Percentiles rank a stretch among this genome's conserved stretches.
phyloP scores from a whole-genome alignment of 2,329 filamentous ascomycete genomes.

The Penicillium griseofulvum region DNA sequence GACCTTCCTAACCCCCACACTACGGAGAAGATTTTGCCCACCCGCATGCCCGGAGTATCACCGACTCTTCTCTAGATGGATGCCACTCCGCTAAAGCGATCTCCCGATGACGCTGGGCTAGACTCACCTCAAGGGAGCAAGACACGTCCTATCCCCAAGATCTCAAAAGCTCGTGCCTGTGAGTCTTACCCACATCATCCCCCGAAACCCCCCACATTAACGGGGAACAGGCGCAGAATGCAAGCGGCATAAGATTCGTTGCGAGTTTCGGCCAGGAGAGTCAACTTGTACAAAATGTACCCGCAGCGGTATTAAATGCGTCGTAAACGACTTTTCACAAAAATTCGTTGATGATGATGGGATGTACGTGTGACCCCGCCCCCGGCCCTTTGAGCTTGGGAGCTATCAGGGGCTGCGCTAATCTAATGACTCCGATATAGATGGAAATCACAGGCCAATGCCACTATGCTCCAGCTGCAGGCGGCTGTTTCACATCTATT shows the following conservation, averaged over 20 bases:
- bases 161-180: conserved; percentile 45
- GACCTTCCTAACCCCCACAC: conserved; percentile 6
- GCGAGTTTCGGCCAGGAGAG: conserved; percentile 50
- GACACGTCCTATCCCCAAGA: conserved; percentile 31
- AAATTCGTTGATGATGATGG: conserved; percentile 56
- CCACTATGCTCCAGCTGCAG: conserved; percentile 45
- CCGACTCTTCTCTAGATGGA: conserved; percentile 21
- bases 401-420: conserved; percentile 1
- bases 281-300: conserved; percentile 50
- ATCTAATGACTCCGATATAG: conserved; percentile 23
- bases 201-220: conserved; percentile 1
- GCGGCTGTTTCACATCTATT: conserved; percentile 48
- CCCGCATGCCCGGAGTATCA: conserved; percentile 23
- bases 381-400: not conserved
- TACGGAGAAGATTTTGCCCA: conserved; percentile 17
- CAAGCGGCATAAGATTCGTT: conserved; percentile 57
- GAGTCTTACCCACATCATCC: conserved; percentile 19
- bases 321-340: conserved; percentile 57
- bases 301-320: conserved; percentile 51
- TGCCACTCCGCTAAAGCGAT: conserved; percentile 35
- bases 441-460: conserved; percentile 47
- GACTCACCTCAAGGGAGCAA: conserved; percentile 30
- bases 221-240: conserved; percentile 46
- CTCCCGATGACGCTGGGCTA: conserved; percentile 36
- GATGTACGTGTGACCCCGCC: conserved; percentile 39